Evolutionary conservation across 495 filamentous ascomycete species (phyloP).

Genomic region (Pyrenula aspistea): DNA sequence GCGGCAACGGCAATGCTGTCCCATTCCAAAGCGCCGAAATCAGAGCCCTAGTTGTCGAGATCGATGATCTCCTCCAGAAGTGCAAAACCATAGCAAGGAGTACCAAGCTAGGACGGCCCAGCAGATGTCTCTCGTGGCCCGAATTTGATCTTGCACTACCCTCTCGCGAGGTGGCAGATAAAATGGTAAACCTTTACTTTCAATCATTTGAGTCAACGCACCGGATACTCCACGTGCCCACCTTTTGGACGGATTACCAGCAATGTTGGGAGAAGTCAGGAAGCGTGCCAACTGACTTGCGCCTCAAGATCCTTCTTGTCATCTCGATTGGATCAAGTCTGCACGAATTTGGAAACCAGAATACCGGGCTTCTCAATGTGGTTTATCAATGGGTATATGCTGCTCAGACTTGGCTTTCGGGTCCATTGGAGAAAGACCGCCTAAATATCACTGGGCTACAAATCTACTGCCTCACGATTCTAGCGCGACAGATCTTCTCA

Average conservation of each 20-base stretch:
- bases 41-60: not conserved
- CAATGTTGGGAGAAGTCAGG: slow-evolving; percentile 32
- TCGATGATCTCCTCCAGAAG: not conserved
- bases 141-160: slow-evolving; percentile 9
- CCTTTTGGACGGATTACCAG: slow-evolving; percentile 37
- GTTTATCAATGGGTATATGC: slow-evolving; percentile 43
- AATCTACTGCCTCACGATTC: slow-evolving; percentile 39
- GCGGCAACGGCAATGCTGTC: slow-evolving; percentile 10
- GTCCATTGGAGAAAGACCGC: slow-evolving; percentile 37
- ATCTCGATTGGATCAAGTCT: slow-evolving; percentile 42
- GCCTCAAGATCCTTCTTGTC: slow-evolving; percentile 39
- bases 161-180: slow-evolving; percentile 23
- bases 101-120: slow-evolving; percentile 14
- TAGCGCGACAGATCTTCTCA: slow-evolving; percentile 38
- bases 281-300: slow-evolving; percentile 17
- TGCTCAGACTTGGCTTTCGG: slow-evolving; percentile 43
- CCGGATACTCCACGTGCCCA: slow-evolving; percentile 32
- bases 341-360: slow-evolving; percentile 15
- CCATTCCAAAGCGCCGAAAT: not conserved
- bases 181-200: slow-evolving; percentile 31
- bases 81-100: slow-evolving; percentile 4
- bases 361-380: slow-evolving; percentile 20
- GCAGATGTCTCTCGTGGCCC: slow-evolving; percentile 21
- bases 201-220: slow-evolving; percentile 32
- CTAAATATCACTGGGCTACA: slow-evolving; percentile 38